Percentiles rank a stretch among this genome's conserved stretches.
Conservation (phyloP, 805 yeast genomes). For the Wickerhamiella azymoides region DNA sequence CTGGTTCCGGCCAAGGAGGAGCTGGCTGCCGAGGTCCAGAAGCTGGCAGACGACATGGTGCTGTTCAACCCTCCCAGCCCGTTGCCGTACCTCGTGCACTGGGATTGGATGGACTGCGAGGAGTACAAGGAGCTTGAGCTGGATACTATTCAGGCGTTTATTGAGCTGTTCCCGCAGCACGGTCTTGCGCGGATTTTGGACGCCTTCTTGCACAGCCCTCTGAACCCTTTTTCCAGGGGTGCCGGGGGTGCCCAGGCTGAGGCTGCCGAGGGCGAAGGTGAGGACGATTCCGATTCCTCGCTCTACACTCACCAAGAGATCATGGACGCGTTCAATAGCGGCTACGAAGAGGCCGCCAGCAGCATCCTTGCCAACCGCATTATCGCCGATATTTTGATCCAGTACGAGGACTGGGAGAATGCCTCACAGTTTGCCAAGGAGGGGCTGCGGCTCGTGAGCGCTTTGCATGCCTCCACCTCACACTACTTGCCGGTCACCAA, state of each 20-base stretch:
- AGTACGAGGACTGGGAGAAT: conserved; percentile 46
- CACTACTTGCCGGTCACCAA: conserved; percentile 37
- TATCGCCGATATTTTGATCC: conserved; percentile 43
- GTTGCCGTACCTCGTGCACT: conserved; percentile 29
- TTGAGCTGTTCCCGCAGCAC: conserved; percentile 11
- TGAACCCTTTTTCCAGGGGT: conserved; percentile 3
- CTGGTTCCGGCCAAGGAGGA: conserved; percentile 37
- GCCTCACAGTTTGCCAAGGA: conserved; percentile 47
- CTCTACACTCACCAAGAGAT: conserved; percentile 34
- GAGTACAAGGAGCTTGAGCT: conserved; percentile 36
- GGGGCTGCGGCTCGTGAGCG: conserved; percentile 38
- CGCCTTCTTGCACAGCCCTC: conserved; percentile 8
- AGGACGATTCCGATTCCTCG: background rate
- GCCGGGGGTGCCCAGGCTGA: conserved; percentile 11
- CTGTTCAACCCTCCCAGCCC: conserved; percentile 46
- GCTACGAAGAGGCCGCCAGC: conserved; percentile 28
- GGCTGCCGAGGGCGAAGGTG: background rate
- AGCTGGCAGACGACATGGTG: conserved; percentile 58
- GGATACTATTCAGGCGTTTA: background rate
- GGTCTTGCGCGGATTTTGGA: conserved; percentile 7
- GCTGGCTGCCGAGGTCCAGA: conserved; percentile 33
- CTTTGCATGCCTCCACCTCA: conserved; percentile 34
- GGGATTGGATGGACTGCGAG: conserved; percentile 44
- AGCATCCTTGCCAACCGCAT: conserved; percentile 55
- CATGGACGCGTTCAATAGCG: conserved; percentile 36